phyloP scores from a whole-genome alignment of 148 eudicot genomes.

The Vaccinium corymbosum region DNA sequence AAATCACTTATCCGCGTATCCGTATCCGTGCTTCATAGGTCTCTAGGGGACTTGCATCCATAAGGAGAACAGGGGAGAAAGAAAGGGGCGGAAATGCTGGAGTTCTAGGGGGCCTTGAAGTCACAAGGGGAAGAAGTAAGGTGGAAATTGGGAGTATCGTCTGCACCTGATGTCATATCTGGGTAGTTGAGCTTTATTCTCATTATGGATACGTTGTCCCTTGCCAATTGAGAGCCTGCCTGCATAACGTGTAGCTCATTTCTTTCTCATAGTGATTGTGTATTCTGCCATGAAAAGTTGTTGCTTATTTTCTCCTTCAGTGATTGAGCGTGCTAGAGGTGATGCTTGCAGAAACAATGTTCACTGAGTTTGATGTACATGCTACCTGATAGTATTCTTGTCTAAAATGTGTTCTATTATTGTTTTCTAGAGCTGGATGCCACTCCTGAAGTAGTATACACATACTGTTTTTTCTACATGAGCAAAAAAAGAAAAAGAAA shows the following conservation, averaged over 20 bases:
- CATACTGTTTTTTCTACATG: neutral
- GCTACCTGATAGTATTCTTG: neutral
- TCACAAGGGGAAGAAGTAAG: no score
- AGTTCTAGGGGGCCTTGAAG: no score
- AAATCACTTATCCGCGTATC: no score
- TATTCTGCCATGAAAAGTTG: neutral
- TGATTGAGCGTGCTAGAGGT: neutral
- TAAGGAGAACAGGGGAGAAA: no score
- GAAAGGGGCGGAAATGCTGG: no score
- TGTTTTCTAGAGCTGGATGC: no score
- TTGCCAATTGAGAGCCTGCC: neutral
- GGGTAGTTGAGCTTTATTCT: neutral
- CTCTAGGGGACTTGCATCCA: no score
- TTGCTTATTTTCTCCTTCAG: neutral
- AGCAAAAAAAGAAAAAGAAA: neutral
- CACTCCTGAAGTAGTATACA: no score
- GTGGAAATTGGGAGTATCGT: no score
- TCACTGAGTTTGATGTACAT: neutral
- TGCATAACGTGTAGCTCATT: neutral
- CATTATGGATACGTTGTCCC: neutral
- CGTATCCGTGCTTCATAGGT: no score
- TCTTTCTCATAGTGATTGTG: neutral
- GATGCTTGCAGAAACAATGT: neutral
- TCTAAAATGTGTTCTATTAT: no score
- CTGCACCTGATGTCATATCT: neutral